Evolutionary conservation across 1,284 basidiomycete species (phyloP).

Genomic region (Volvariella surrecta): DNA sequence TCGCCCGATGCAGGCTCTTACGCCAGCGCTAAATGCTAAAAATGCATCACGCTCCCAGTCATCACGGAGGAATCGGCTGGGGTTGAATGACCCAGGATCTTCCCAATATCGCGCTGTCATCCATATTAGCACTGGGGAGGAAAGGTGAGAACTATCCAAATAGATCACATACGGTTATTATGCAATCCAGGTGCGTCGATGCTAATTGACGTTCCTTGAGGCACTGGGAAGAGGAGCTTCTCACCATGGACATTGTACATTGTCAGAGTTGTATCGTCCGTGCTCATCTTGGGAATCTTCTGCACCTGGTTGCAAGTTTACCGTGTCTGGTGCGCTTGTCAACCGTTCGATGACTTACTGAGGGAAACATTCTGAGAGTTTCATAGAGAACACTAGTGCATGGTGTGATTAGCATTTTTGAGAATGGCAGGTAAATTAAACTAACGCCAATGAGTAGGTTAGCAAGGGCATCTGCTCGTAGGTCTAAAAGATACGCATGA

Average conservation of each 20-base stretch:
- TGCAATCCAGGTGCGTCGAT: slow-evolving; percentile 38
- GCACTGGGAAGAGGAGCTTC: slow-evolving; percentile 30
- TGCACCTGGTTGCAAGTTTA: slow-evolving; percentile 24
- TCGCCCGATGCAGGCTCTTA: slow-evolving; percentile 44
- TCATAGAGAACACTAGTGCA: slow-evolving; percentile 46
- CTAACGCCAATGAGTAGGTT: slow-evolving; percentile 36
- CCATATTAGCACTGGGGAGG: neutral
- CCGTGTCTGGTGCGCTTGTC: neutral
- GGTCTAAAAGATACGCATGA: slow-evolving; percentile 29
- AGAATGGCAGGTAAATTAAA: neutral
- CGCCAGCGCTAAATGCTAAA: slow-evolving; percentile 39
- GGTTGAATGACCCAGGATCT: slow-evolving; percentile 40
- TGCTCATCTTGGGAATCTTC: slow-evolving; percentile 38
- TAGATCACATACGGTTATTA: slow-evolving; percentile 30
- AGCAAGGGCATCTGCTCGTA: slow-evolving; percentile 45
- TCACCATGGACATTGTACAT: slow-evolving; percentile 27
- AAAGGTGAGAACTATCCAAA: neutral
- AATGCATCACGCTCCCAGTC: slow-evolving; percentile 43
- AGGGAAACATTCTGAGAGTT: slow-evolving; percentile 50
- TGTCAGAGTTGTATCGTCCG: slow-evolving; percentile 35
- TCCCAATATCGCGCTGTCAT: slow-evolving; percentile 43
- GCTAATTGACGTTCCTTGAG: slow-evolving; percentile 30
- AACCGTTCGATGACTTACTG: slow-evolving; percentile 27
- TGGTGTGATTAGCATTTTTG: slow-evolving; percentile 3
- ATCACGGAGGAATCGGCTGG: slow-evolving; percentile 40